Evolutionary conservation across 2,329 filamentous ascomycete genomes (phyloP), one percentile per base, ranked within the genome.

Genomic region (Neofusicoccum sp.): DNA sequence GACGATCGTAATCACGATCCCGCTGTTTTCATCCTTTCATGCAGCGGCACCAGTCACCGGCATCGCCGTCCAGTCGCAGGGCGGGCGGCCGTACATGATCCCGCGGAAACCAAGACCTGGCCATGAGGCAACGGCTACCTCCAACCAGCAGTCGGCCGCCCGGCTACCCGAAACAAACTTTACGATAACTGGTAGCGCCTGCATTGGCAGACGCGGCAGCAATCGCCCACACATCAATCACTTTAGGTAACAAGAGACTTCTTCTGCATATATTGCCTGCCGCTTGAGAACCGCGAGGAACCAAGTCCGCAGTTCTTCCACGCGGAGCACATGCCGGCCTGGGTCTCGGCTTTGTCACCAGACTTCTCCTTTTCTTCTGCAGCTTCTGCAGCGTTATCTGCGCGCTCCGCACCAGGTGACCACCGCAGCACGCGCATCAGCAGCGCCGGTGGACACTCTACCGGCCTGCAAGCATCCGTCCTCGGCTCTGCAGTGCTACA

Each of bases 81-180:
- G n/a, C 33, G 9, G 36, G 36, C 20, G 51, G 36, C 28, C 16
- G 36, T 56, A 56, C 16, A 28, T 53, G 28, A 41, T 56, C 38
- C 51, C 36, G 51, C 38, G 51, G 38, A 56, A 41, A 41, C 51
- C 51, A 26, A 31, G 20, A 20, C 20, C 20, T 20, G 20, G 20
- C 51, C 28, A n/a, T 53, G 28, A 28, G 20, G 34, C 33, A 36
- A 30, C 34, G 16, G 24, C 33, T 36, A 38, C 38, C 51, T 43
- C 51, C 51, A 56, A 56, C 51, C 51, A 56, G 26, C 38, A 24
- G 7, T 56, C 34, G 28, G 16, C 11, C 6, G 16, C 28, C 51
- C 51, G 51, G 30, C 9, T 56, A 56, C 51, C 38, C 51, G 51
- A 56, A 56, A 56, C 51, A 56, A 16, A n/a, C 38, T 56, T 56